These are phyloP conservation scores for Vitis rotundifolia DNA, from an alignment of 164 flowering plant species.

Conservation along the genomic window DNA sequence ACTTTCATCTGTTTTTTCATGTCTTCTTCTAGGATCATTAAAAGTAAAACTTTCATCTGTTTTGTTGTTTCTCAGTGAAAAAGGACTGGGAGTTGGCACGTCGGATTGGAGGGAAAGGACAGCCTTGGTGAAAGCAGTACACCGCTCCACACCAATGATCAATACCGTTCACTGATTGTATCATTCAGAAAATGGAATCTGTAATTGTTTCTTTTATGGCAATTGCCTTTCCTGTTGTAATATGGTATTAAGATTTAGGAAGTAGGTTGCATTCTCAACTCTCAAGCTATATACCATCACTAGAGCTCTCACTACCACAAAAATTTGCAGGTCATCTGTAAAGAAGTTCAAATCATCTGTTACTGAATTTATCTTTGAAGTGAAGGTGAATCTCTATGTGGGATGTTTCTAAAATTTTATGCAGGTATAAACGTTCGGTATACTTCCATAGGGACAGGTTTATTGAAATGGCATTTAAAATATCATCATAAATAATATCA, in stretches of 20 bases:
- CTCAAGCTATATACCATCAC: neutral
- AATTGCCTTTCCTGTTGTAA: neutral
- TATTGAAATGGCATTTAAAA: no score
- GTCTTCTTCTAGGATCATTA: no score
- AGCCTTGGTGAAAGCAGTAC: conserved; percentile 42
- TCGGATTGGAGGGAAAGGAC: conserved; percentile 61
- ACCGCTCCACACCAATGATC: neutral
- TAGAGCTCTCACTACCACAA: neutral
- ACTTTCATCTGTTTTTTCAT: no score
- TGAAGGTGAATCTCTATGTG: no score
- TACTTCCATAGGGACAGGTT: no score
- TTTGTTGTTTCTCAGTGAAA: conserved; percentile 42
- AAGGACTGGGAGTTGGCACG: conserved; percentile 74
- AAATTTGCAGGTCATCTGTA: neutral
- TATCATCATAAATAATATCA: no score
- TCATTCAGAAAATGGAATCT: neutral
- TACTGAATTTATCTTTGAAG: neutral
- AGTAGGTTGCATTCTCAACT: neutral
- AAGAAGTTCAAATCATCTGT: conserved; percentile 1
- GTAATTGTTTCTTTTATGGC: neutral
- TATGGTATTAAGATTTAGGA: neutral
- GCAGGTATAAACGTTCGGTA: no score
- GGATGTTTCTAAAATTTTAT: no score
- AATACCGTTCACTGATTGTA: neutral
- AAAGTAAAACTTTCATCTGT: neutral